Percentiles rank a stretch among this genome's conserved stretches.
These are phyloP conservation scores for Lactarius hengduanensis DNA, from an alignment of 768 basidiomycete species.

Conservation along the genomic window DNA sequence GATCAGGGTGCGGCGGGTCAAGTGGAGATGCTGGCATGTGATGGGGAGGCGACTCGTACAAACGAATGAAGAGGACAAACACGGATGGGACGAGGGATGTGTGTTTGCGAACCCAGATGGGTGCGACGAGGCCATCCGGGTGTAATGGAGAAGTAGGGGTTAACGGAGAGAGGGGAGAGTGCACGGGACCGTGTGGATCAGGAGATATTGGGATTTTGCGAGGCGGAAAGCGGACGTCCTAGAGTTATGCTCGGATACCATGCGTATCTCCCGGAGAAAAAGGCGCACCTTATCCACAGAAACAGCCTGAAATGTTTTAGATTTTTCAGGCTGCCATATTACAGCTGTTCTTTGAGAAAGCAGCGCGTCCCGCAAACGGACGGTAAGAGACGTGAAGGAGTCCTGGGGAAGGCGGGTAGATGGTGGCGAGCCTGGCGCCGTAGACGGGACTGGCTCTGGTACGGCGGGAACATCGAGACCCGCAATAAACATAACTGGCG, in stretches of 20 bases:
- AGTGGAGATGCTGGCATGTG: conserved; percentile 50
- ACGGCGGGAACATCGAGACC: conserved; percentile 55
- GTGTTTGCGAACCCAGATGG: conserved; percentile 98
- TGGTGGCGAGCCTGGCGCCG: conserved; percentile 31
- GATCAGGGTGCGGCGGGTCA: conserved; percentile 51
- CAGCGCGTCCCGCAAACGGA: conserved; percentile 69
- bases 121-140: conserved; percentile 95
- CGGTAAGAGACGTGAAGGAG: conserved; percentile 56
- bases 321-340: conserved; percentile 72
- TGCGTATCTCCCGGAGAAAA: not conserved
- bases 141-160: conserved; percentile 85
- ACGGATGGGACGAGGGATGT: conserved; percentile 88
- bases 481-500: conserved; percentile 93
- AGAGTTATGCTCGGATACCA: conserved; percentile 2
- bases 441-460: conserved; percentile 26
- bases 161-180: conserved; percentile 93
- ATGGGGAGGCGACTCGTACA: conserved; percentile 62
- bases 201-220: conserved; percentile 66
- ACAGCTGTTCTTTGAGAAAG: conserved; percentile 58
- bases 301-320: conserved; percentile 75
- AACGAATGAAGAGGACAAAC: conserved; percentile 85
- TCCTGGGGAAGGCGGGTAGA: conserved; percentile 45
- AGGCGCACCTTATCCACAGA: conserved; percentile 70
- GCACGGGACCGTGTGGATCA: conserved; percentile 53
- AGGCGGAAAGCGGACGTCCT: conserved; percentile 82